Base-by-base conservation (phyloP, 129 eudicot species). In the Artemisia tridentata region DNA sequence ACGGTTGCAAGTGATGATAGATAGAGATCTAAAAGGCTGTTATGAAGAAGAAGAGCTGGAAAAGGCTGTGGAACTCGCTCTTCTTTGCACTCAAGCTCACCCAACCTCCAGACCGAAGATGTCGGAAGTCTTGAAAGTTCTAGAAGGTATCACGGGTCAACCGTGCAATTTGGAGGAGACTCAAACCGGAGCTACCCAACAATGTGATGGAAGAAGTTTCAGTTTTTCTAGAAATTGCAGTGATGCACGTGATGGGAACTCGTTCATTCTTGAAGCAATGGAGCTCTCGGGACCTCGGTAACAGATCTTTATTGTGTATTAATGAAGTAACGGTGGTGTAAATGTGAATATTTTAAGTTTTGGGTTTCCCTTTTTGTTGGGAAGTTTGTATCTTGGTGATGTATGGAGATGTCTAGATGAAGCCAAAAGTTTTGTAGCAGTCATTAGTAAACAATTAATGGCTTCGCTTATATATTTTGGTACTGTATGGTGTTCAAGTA, bases 231-330 rank as follows among this genome's bases (percentile, higher is more conserved):
- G 86, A 76, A 86, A 81, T 80, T 55, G 67, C 11, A 65, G 75
- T 68, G 89, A 71, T 66, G 79, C 69, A 2, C 85, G 63, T 19
- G 96, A 81, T 17, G 88, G 88, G 53, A 79, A 83, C 71, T 91
- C 97, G 43, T 88, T 91, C 77, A 71, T 64, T 8, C 51, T 91
- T 11, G 97, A 91, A 74, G 89, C 91, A n/a, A 88, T 91, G 77
- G 95, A 91, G 84, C 88, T 92, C 18, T 92, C 98, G 1, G 98
- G 98, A 52, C 98, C 98, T 14, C 68, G 98, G 69, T 84, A 75
- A 78, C 20, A 3, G 51, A 47, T 67, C 50, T 20, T 51, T 61
- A 49, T 29, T 11, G 2, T 60, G 12, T 60, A 27, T 12, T 17
- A 17, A 1, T 50, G 38, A 11, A 49, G 46, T 69, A 61, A 2